Base-by-base conservation (phyloP, 2,329 filamentous ascomycete genomes). In the Acephala macrosclerotiorum region DNA sequence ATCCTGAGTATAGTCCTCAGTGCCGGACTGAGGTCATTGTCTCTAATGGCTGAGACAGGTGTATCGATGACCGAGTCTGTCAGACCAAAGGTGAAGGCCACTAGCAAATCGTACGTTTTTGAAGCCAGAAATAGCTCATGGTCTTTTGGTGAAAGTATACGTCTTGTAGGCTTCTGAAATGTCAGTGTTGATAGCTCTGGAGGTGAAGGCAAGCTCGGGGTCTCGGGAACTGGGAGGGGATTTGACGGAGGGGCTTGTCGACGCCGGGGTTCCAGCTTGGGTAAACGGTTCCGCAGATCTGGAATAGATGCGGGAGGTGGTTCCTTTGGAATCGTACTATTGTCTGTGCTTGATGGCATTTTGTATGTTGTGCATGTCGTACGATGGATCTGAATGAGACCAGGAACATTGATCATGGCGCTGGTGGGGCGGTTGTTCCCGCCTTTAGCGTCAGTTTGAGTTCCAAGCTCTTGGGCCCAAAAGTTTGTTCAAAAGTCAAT, bases 71-170 rank as follows among this genome's bases (percentile, higher is more conserved):
- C 92, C 3, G 91, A 89, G 73, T 97, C 94, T 53, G 94, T 90
- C 25, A 99, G 87, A 11, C 87, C 87, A 78, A 97, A 97, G 68
- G 97, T 85, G 80, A 97, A 99, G 22, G 92, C 88, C 65, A 92
- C 82, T 51, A 99, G 85, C 47, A 98, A 85, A 8, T 83, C 83
- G 77, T 92, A 91, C 7, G 94, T 90, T 0, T 90, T 83, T 0
- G 94, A 97, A 0, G 86, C 81, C 20, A 94, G 84, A 74, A 98
- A 99, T 3, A 93, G 80, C 20, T 92, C 85, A 76, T 97, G 94
- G 72, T 99, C 96, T 58, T 86, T 82, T 1, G 83, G 83, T 2
- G 94, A 95, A 14, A 99, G 81, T 60, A 99, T 98, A 9, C 94
- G 87, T 66, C 94, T 87, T 14, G 84, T 86, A 0, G 96, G 96